Base-by-base conservation (phyloP, 768 basidiomycete genomes). In the Rhizopogon sp. region DNA sequence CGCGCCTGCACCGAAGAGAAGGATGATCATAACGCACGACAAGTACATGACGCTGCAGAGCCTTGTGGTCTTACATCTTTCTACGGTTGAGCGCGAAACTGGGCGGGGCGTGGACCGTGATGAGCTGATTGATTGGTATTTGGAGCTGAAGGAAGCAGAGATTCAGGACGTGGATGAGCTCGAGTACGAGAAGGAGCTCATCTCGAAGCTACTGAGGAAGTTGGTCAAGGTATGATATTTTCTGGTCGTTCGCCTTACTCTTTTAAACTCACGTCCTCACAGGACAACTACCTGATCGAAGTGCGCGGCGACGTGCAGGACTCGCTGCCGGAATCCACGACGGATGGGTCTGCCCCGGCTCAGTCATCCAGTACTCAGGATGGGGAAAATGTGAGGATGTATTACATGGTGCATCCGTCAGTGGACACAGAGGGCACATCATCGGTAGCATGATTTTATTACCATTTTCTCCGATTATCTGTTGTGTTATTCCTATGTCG, bases 1-100 rank as follows among this genome's bases (percentile, higher is more conserved):
- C 4, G 72, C 70, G n/a, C 68, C 78, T 33, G 74, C 76, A 8
- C 76, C 83, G 44, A 90, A 81, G 71, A 76, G 79, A 67, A 84
- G 92, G 62, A 87, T 96, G 85, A 77, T 90, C 59, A 98, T 99
- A 73, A 92, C 95, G 4, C 93, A 98, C 70, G 96, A 98, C 79
- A 86, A 90, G 69, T 99, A 93, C 72, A 85, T 93, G 72, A 81
- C 85, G 42, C 79, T 98, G 61, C 93, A 93, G 74, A 90, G 86
- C 64, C 76, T 98, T 60, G 83, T 97, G 62, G 85, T 99, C 29
- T 65, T 95, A 54, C 88, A 94, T 62, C 74, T 99, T 25, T 76
- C 84, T 16, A 83, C 87, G 39, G 75, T 84, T 11, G 97, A 99
- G 72, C 77, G 80, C 28, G 81, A 84, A 62, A 86, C 82, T 0